phyloP scores from a whole-genome alignment of 2,329 filamentous ascomycete species.

The Colletotrichum limetticola region DNA sequence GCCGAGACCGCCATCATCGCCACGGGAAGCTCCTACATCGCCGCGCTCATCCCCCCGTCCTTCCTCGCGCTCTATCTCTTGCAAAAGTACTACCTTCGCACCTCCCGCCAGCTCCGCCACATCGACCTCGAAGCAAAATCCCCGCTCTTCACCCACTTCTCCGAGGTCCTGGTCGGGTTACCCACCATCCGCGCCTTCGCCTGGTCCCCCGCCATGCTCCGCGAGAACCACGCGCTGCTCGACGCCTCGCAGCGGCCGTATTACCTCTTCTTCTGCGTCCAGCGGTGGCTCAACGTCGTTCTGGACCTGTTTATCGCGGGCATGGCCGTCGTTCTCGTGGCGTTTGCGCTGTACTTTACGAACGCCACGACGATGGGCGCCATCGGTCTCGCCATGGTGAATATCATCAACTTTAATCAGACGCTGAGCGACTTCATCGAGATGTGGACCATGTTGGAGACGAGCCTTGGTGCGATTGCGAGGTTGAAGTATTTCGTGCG shows the following conservation, averaged over 20 bases:
- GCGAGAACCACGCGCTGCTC: constrained; percentile 49
- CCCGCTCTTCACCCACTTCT: constrained; percentile 62
- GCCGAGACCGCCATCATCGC: constrained; percentile 56
- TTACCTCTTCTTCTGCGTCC: constrained; percentile 60
- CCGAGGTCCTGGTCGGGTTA: constrained; percentile 58
- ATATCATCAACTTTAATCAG: constrained; percentile 42
- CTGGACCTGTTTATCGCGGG: constrained; percentile 60
- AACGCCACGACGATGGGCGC: constrained; percentile 41
- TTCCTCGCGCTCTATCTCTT: constrained; percentile 54
- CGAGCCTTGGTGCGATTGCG: constrained; percentile 47
- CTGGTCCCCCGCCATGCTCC: constrained; percentile 52
- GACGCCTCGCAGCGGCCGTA: constrained; percentile 60
- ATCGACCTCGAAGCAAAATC: constrained; percentile 63
- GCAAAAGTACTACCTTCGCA: constrained; percentile 64
- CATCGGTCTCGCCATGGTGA: constrained; percentile 43
- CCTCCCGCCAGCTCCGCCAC: constrained; percentile 64
- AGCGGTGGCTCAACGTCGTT: constrained; percentile 60
- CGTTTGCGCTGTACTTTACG: constrained; percentile 51
- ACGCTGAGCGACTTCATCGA: constrained; percentile 45
- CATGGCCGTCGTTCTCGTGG: constrained; percentile 59
- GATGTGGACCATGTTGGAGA: constrained; percentile 50
- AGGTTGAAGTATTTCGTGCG: constrained; percentile 45
- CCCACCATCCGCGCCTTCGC: constrained; percentile 61
- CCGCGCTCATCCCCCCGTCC: constrained; percentile 53
- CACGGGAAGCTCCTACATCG: constrained; percentile 55